Base-by-base conservation (phyloP, 768 basidiomycete genomes). In the Xanthoconium stramineum region DNA sequence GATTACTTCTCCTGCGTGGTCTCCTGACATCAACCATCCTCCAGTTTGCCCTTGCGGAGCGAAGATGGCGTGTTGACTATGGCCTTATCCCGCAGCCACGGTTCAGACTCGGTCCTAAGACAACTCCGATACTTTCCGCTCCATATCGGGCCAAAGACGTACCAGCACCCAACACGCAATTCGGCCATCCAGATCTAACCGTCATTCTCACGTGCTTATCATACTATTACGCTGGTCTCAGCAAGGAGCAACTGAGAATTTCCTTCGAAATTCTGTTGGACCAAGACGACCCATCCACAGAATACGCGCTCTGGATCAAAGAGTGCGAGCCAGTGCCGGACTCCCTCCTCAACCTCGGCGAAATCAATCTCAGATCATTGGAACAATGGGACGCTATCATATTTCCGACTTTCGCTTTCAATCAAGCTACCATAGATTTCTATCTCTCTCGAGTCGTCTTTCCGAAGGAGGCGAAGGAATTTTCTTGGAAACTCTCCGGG, bases 111-210 rank as follows among this genome's bases (percentile, higher is more conserved):
- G 12, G 12, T 6, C 6, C 33, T 11, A n/a, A n/a, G 2, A 2
- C 24, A 24, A 24, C 4, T 24, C 4, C 33, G 5, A 17, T 30
- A 29, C 44, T 45, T n/a, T 28, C 44, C 9, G 13, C 28, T 43
- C 42, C 42, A 28, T 43, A 43, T 28, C 42, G 42, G 7, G 42
- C 73, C 0, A 74, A 69, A 52, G 74, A 74, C 20, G 52, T 65
- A 3, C 73, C 73, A 0, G 58, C 72, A 15, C 40, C 55, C 14
- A 61, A 65, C 38, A 69, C 73, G 0, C 70, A 74, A 33, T 75
- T 74, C 20, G 68, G 69, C 20, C 74, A 74, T 39, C 73, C 73
- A 15, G 73, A 74, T 19, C 57, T 75, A 15, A 60, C 61, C 14
- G 61, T 74, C 45, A 37, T 58, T 5, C 65, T 74, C 13, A 75